Evolutionary conservation across 2,329 filamentous ascomycete genomes (phyloP).

Genomic region (Talaromyces sp.): DNA sequence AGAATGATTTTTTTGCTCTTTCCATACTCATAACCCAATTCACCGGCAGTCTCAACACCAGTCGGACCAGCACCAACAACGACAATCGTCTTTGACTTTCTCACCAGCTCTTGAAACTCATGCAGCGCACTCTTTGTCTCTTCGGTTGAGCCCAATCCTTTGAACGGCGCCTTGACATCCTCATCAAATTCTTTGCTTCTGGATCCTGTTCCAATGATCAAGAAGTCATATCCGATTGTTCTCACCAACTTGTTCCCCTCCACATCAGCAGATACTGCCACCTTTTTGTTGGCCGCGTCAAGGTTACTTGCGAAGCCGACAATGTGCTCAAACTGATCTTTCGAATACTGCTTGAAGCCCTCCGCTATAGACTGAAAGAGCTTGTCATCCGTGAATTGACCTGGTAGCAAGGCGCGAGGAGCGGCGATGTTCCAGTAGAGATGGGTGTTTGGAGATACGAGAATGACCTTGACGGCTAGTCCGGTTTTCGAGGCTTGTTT

Average conservation of each 20-base stretch:
- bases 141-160: conserved; percentile 13
- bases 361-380: conserved; percentile 5
- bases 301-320: conserved; percentile 7
- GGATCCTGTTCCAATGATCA: conserved; percentile 14
- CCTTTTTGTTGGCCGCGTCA: conserved; percentile 1
- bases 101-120: conserved; percentile 4
- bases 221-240: conserved; percentile 5
- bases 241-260: not conserved
- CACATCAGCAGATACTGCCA: conserved; percentile 5
- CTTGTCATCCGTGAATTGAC: conserved; percentile 6
- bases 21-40: conserved; percentile 13
- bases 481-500: conserved; percentile 12
- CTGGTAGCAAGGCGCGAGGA: conserved; percentile 9
- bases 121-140: conserved; percentile 13
- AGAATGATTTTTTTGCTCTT: conserved; percentile 11
- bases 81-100: conserved; percentile 12
- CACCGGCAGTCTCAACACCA: conserved; percentile 15
- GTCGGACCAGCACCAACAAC: conserved; percentile 11
- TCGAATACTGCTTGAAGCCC: conserved; percentile 12
- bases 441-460: conserved; percentile 14
- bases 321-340: conserved; percentile 10
- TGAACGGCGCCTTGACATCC: conserved; percentile 6
- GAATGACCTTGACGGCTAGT: conserved; percentile 4
- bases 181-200: not conserved
- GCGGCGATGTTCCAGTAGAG: conserved; percentile 13